Evolutionary conservation across 1,284 basidiomycete genomes (phyloP).

Genomic region (Phellinidium pouzarii): DNA sequence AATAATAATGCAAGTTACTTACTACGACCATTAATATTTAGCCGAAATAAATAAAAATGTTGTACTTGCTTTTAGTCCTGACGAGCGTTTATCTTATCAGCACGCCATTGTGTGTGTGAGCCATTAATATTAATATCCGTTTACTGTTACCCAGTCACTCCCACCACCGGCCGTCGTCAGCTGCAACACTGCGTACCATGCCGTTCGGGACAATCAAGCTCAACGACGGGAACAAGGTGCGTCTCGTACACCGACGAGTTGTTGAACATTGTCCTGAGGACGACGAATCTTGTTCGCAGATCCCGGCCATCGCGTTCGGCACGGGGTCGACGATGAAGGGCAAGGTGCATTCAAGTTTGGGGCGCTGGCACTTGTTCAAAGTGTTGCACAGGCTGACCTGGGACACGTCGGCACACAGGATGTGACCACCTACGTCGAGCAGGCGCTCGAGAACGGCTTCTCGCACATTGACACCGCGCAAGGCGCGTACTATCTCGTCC

Average conservation of each 20-base stretch:
- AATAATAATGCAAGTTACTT: no score
- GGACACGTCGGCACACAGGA: slow-evolving; percentile 27
- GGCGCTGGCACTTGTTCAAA: not conserved
- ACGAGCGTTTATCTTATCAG: not conserved
- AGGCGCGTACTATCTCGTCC: slow-evolving; percentile 16
- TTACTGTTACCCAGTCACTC: no score
- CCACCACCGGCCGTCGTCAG: not conserved
- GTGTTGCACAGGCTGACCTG: no score
- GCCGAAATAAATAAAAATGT: no score
- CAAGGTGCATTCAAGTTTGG: slow-evolving; percentile 20
- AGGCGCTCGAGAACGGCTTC: slow-evolving; percentile 28
- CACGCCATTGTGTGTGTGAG: no score
- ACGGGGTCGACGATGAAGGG: slow-evolving; percentile 43
- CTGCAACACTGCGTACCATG: slow-evolving; percentile 32
- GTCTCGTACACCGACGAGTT: not conserved
- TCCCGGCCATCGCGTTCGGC: slow-evolving; percentile 52
- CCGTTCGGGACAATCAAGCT: slow-evolving; percentile 41
- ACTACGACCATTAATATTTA: no score
- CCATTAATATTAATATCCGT: no score
- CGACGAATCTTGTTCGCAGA: slow-evolving; percentile 28
- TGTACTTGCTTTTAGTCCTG: no score
- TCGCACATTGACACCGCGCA: slow-evolving; percentile 27
- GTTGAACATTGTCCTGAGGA: not conserved
- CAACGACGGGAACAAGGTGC: slow-evolving; percentile 43
- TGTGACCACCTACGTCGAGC: slow-evolving; percentile 32